phyloP scores from a whole-genome alignment of 176 grass and related monocot species.

The Oryza nivara region DNA sequence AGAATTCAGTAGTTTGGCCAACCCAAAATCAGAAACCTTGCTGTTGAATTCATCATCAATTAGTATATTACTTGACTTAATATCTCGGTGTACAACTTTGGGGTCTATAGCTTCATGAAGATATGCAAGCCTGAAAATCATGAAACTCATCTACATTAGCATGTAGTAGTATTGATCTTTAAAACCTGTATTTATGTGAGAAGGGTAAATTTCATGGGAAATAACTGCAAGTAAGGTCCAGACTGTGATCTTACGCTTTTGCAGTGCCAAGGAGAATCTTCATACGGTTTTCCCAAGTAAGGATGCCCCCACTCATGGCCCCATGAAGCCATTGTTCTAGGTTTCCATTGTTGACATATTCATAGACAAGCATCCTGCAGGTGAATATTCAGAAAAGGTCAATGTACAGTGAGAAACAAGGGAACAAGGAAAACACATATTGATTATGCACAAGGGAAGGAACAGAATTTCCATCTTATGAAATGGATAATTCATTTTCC shows the following conservation, averaged over 20 bases:
- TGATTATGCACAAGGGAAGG: constrained; percentile 1
- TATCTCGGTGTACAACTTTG: constrained; percentile 96
- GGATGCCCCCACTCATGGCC: constrained; percentile 65
- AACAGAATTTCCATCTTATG: background rate
- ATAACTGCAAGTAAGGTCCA: background rate
- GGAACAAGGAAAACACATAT: background rate
- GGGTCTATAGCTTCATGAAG: constrained; percentile 97
- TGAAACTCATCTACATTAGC: constrained; percentile 26
- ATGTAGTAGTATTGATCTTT: constrained; percentile 5
- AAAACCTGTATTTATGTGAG: background rate
- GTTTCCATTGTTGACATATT: constrained; percentile 99
- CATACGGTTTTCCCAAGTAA: constrained; percentile 91
- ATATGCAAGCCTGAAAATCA: constrained; percentile 74
- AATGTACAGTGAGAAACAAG: constrained; percentile 18
- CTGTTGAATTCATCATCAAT: constrained; percentile 84
- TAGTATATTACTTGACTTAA: constrained; percentile 98
- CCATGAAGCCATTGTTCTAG: constrained; percentile 99
- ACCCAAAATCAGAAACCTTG: constrained; percentile 96
- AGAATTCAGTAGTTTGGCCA: constrained; percentile 93
- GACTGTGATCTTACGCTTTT: constrained; percentile 75
- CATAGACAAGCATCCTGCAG: constrained; percentile 95
- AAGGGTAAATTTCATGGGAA: background rate
- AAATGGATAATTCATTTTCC: constrained; percentile 10
- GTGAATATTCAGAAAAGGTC: constrained; percentile 35
- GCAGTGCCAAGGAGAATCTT: constrained; percentile 91